Conservation (phyloP, 768 basidiomycete species). For the Udeniomyces megalosporus region DNA sequence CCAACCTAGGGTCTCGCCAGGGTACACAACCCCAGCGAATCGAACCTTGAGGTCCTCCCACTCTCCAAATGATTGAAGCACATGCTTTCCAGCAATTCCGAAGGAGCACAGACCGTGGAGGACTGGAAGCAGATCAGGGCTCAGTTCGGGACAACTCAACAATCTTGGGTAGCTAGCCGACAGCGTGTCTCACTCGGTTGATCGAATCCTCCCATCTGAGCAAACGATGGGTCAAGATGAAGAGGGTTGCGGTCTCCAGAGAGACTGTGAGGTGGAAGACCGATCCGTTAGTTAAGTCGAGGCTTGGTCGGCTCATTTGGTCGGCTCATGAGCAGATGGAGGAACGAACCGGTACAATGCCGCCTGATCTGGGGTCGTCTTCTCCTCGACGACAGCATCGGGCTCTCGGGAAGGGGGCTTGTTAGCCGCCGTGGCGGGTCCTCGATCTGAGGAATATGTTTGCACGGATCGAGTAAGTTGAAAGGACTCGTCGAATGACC, state of each 20-base stretch:
- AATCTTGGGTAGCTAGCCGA: no score
- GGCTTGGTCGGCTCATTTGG: no score
- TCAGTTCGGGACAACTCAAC: conserved; percentile 36
- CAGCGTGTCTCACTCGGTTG: conserved; percentile 41
- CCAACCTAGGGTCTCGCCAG: conserved; percentile 67
- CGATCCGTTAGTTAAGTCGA: no score
- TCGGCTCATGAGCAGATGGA: background rate
- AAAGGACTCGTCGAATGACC: no score
- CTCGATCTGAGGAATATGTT: conserved; percentile 48
- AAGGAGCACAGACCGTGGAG: conserved; percentile 64
- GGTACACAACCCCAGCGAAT: conserved; percentile 49
- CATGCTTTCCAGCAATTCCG: conserved; percentile 85
- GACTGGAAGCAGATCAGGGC: conserved; percentile 19
- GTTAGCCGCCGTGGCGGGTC: conserved; percentile 69
- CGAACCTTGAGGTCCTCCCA: conserved; percentile 92
- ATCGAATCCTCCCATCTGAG: conserved; percentile 85
- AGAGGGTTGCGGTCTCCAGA: conserved; percentile 87
- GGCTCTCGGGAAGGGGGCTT: conserved; percentile 63
- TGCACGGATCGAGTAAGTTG: background rate
- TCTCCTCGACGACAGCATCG: conserved; percentile 75
- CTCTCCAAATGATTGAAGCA: conserved; percentile 66
- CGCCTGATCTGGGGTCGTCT: conserved; percentile 64
- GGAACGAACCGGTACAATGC: conserved; percentile 72
- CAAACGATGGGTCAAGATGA: conserved; percentile 84
- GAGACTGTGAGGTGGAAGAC: no score